phyloP scores from a whole-genome alignment of 2,329 filamentous ascomycete species.

The Chaetomium globosum region DNA sequence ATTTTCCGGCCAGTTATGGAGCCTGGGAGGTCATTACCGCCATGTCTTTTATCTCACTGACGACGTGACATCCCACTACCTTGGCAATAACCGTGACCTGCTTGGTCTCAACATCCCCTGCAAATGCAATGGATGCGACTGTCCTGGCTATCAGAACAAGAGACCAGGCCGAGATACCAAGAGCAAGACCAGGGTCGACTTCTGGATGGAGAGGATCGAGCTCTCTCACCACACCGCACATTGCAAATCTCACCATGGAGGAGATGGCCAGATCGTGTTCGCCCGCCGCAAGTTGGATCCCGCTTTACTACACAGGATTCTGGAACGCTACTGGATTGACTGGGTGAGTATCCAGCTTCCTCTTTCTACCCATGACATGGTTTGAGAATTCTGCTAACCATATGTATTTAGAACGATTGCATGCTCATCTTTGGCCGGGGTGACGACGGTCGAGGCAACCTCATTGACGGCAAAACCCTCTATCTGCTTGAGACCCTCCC shows the following conservation, averaged over 20 bases:
- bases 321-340: conserved; percentile 8
- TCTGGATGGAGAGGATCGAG: background rate
- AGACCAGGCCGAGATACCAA: too few species aligned
- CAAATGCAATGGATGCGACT: background rate
- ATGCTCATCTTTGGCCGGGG: conserved; percentile 11
- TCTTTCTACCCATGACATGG: background rate
- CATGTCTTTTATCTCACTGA: conserved; percentile 10
- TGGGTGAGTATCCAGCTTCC: background rate
- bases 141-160: background rate
- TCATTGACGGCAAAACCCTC: conserved; percentile 1
- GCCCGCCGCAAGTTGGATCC: conserved; percentile 3
- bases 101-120: conserved; percentile 3
- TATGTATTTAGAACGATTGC: conserved; percentile 6
- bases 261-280: background rate
- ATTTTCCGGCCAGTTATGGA: background rate
- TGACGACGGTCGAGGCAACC: background rate
- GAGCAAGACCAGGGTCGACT: too few species aligned
- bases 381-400: background rate
- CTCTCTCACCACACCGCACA: background rate
- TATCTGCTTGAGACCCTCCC: conserved; percentile 14
- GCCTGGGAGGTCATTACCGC: background rate
- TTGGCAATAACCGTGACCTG: background rate
- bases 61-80: conserved; percentile 7
- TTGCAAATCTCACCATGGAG: background rate
- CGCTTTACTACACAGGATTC: background rate